These are phyloP conservation scores for Chenopodium formosanum DNA, from an alignment of 148 eudicot species.

Conservation along the genomic window DNA sequence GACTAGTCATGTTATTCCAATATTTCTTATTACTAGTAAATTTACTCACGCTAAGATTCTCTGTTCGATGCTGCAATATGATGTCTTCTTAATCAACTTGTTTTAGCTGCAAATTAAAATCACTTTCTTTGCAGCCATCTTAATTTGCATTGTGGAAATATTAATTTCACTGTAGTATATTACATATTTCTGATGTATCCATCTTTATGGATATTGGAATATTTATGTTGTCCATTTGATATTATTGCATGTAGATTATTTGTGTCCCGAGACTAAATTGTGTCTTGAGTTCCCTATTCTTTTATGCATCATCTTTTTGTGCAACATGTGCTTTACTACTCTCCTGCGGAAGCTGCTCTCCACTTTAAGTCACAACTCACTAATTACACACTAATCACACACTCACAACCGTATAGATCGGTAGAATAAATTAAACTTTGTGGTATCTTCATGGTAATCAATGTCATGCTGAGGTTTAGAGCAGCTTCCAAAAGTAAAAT, in stretches of 20 bases:
- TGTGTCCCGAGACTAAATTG: neutral
- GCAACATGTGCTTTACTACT: neutral
- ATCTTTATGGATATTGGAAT: neutral
- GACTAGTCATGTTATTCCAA: neutral
- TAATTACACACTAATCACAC: slow-evolving; percentile 23
- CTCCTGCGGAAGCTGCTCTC: slow-evolving; percentile 54
- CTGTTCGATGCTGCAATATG: neutral
- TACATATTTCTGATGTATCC: neutral
- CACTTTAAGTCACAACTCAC: slow-evolving; percentile 1
- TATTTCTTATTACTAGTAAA: neutral
- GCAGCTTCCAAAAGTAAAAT: slow-evolving; percentile 70
- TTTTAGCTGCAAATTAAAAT: neutral
- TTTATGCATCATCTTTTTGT: neutral
- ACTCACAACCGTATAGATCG: slow-evolving; percentile 27
- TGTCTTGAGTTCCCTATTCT: neutral
- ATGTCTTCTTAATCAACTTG: neutral
- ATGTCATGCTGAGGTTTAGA: slow-evolving; percentile 38
- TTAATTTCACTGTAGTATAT: neutral
- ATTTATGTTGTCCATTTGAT: neutral
- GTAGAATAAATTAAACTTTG: neutral
- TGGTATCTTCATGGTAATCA: slow-evolving; percentile 32
- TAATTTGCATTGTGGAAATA: neutral
- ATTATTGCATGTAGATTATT: too few species aligned
- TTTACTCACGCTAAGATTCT: neutral
- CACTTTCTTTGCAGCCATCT: too few species aligned